phyloP scores from a whole-genome alignment of 208 protist genomes.

The Leishmania major region DNA sequence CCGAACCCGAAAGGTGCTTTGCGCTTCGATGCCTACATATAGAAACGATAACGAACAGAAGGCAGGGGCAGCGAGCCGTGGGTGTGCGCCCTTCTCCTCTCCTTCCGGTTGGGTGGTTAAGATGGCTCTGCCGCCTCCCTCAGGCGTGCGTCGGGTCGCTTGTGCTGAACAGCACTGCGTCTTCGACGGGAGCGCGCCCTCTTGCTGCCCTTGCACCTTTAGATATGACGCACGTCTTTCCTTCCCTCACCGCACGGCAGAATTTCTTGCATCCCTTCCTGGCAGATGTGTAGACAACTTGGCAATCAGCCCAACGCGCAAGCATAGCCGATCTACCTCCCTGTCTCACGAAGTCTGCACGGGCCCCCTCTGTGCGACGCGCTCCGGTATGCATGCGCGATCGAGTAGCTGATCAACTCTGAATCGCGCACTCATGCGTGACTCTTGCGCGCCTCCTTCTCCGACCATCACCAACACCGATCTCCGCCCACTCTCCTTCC shows the following conservation, averaged over 20 bases:
- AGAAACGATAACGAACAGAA: neutral
- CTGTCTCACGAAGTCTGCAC: too few species aligned
- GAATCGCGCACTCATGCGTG: neutral
- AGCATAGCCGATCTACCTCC: neutral
- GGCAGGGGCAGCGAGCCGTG: neutral
- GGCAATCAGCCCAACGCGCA: neutral
- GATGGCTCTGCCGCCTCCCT: neutral
- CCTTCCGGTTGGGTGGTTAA: neutral
- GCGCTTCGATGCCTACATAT: constrained; percentile 49
- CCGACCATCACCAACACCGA: neutral
- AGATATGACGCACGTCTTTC: neutral
- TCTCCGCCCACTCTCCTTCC: neutral
- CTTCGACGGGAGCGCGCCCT: too few species aligned
- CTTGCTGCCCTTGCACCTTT: too few species aligned
- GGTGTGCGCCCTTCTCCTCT: neutral
- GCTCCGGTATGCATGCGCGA: neutral
- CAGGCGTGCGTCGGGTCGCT: neutral
- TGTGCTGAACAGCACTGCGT: too few species aligned
- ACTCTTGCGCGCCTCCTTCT: neutral
- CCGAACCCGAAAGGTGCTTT: constrained; percentile 14
- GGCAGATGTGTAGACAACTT: neutral
- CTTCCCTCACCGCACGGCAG: neutral
- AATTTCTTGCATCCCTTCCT: neutral
- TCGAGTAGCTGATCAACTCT: neutral
- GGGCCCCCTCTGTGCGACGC: too few species aligned